Base-by-base conservation (phyloP, 2,329 filamentous ascomycete species). In the Pestalotiopsis sp. region DNA sequence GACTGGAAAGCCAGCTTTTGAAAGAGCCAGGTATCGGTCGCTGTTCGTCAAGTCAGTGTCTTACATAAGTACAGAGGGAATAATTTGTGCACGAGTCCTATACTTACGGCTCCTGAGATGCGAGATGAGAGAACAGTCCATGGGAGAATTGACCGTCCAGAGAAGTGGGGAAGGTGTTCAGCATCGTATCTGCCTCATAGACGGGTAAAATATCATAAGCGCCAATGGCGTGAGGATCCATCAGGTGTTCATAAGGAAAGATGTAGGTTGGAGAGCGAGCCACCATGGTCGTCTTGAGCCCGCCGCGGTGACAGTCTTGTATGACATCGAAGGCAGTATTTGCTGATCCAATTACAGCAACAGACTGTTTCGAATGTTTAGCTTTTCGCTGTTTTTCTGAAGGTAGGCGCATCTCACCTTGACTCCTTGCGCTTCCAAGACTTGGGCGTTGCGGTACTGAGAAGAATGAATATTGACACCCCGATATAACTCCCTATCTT, bases 301-400 rank as follows among this genome's bases (percentile, higher is more conserved):
- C 75, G 2, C 76, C 74, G 3, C 68, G 52, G 60, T 77, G 68
- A 66, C 78, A 81, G 68, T 82, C 79, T n/a, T 76, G 73, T 45
- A 79, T 70, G 1, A 82, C 71, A 72, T 83, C 81, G 61, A 84
- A 83, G 5, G 79, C 81, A 2, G 79, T 81, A 68, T 83, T 83
- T 17, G 79, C 80, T 2, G 81, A 80, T 14, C 81, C 81, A 41
- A 81, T 73, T 6, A 82, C 71, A 9, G 76, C 60, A 14, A 78
- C 79, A 2, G 77, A 74, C 76, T 69, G 58, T 36, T 9, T 36
- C 39, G n/a, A 27, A 20, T 23, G 3, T 12, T 58, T 27, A 58
- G 13, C n/a, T 4, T 20, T 13, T 9, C 20, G 12, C 1, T 23
- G 4, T 20, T 23, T 2, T 31, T 9, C 13, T 39, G 9, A n/a